These are phyloP conservation scores for Trichoderma erinaceum DNA, from an alignment of 495 filamentous ascomycete genomes.

Conservation along the genomic window DNA sequence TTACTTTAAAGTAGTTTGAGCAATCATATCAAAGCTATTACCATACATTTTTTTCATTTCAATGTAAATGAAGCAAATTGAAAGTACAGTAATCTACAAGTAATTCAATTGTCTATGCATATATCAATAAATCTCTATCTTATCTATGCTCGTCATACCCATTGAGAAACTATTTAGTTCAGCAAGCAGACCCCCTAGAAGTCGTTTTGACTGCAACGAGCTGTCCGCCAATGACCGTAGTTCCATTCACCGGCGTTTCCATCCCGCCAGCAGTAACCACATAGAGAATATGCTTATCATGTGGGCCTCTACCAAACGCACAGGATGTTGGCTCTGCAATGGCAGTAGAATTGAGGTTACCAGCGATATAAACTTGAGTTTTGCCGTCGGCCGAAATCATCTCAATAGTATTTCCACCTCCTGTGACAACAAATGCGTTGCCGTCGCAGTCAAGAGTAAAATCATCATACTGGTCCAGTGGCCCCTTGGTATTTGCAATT, in stretches of 20 bases:
- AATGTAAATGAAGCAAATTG: no score
- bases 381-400: constrained; percentile 19
- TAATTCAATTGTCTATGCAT: no score
- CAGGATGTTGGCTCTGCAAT: constrained; percentile 23
- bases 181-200: constrained; percentile 11
- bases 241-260: constrained; percentile 20
- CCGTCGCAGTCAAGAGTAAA: constrained; percentile 23
- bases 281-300: constrained; percentile 24
- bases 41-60: no score
- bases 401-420: constrained; percentile 19
- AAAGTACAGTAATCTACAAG: no score
- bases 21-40: no score
- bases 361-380: constrained; percentile 19
- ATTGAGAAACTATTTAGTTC: background rate
- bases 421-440: constrained; percentile 21
- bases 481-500: constrained; percentile 14
- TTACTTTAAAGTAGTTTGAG: no score
- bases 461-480: constrained; percentile 20
- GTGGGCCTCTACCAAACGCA: constrained; percentile 23
- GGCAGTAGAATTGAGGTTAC: constrained; percentile 18
- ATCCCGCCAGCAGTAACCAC: constrained; percentile 22
- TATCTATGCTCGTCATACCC: background rate
- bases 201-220: constrained; percentile 21
- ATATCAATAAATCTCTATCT: no score
- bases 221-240: constrained; percentile 21